A percentile compares a stretch with the other conserved stretches of the same genome.
Conservation (phyloP, 1,284 basidiomycete species). For the Microbotryum violaceum region DNA sequence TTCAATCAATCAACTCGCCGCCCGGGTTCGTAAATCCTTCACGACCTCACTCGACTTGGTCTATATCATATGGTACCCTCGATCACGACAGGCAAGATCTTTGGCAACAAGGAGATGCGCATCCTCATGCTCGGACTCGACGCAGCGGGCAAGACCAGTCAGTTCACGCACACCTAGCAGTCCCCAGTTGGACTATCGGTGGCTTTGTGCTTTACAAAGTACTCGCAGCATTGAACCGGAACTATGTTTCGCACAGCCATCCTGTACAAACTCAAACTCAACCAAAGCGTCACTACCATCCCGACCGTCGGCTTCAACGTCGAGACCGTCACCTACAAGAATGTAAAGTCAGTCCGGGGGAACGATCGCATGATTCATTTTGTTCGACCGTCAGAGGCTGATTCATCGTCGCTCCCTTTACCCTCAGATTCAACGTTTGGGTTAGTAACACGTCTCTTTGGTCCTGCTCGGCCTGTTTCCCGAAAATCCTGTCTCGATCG, state of each 20-base stretch:
- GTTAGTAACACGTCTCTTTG: constrained; percentile 32
- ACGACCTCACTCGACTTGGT: not conserved
- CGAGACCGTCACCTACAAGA: constrained; percentile 45
- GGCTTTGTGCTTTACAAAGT: not conserved
- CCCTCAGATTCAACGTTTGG: constrained; percentile 36
- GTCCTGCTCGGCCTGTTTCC: not conserved
- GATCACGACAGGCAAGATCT: constrained; percentile 29
- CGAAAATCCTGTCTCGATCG: not conserved
- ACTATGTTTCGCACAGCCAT: constrained; percentile 43
- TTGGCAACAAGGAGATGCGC: constrained; percentile 41
- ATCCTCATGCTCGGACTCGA: constrained; percentile 40
- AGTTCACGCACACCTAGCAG: constrained; percentile 29
- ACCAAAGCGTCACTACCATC: constrained; percentile 46
- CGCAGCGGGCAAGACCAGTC: constrained; percentile 81
- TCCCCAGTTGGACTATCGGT: not conserved
- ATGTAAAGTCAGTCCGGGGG: constrained; percentile 38
- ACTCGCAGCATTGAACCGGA: not conserved
- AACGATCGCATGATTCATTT: not conserved
- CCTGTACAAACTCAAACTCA: constrained; percentile 46
- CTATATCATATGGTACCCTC: not conserved
- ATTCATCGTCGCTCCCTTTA: too few relatives aligned
- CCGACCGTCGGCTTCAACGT: constrained; percentile 51
- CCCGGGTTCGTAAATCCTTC: not conserved
- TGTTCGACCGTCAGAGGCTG: not conserved
- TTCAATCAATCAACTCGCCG: not conserved